Base-by-base conservation (phyloP, 1,284 basidiomycete species). In the Ustilago loliicola region DNA sequence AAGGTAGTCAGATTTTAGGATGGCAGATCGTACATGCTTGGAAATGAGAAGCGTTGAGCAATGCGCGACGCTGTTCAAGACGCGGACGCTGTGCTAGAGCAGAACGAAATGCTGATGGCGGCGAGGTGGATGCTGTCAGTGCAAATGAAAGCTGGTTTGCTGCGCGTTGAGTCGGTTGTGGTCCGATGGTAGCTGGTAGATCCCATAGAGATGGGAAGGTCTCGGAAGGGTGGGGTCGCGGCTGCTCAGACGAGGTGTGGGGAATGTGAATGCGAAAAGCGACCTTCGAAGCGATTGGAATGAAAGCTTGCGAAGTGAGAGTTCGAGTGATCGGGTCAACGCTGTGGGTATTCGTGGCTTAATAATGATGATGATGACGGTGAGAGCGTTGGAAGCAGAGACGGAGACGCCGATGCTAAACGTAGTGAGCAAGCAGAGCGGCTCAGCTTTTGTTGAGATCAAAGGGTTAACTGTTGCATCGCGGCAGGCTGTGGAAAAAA, bases 1-100 rank as follows among this genome's bases (percentile, higher is more conserved):
- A 30, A 47, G 45, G 50, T 50, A 50, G 36, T 25, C 36, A 36
- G 29, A 32, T 30, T 21, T 53, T 38, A 65, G 17, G 56, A 65
- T 21, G 36, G 29, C 23, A 48, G 50, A 13, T 42, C 23, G n/a
- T 25, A 52, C 64, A 66, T 66, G 64, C 58, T 67, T 38, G n/a
- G 11, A n/a, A 21, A 5, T 5, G 7, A 21, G 4, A 45, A 19
- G 19, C 15, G 13, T 19, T 13, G 17, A 36, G 34, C 15, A 15
- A 36, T 36, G 34, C 34, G 34, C 34, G 15, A 36, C 15, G 15
- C n/a, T 36, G 15, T 36, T 36, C 5, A n/a, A n/a, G n/a, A n/a
- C n/a, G n/a, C n/a, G n/a, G n/a, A n/a, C n/a, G n/a, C n/a, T n/a
- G n/a, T n/a, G n/a, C n/a, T n/a, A n/a, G n/a, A n/a, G n/a, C n/a